Evolutionary conservation across 2,329 filamentous ascomycete genomes (phyloP).

Genomic region (Xylaria sp.): DNA sequence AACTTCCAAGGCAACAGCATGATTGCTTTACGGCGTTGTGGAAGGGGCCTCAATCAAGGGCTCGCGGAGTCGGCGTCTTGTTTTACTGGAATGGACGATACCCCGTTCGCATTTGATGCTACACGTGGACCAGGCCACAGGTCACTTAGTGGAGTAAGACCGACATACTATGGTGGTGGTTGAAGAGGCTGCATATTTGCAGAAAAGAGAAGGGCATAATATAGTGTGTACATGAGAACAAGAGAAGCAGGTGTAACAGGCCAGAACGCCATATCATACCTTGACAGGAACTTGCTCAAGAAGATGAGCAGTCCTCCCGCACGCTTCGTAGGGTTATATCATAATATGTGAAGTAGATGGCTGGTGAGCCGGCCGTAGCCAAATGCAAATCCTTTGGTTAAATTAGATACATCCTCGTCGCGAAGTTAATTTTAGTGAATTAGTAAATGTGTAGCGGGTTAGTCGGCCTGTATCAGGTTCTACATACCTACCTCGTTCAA

Average conservation of each 20-base stretch:
- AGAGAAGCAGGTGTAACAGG: conserved; percentile 15
- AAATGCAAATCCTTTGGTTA: conserved; percentile 22
- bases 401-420: background rate
- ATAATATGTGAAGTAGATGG: conserved; percentile 31
- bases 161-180: conserved; percentile 22
- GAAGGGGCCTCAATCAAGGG: conserved; percentile 27
- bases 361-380: conserved; percentile 33
- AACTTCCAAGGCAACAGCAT: conserved; percentile 19
- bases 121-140: conserved; percentile 29
- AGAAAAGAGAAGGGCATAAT: conserved; percentile 23
- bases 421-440: background rate
- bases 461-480: too few relatives aligned
- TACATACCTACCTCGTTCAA: too few relatives aligned
- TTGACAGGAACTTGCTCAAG: conserved; percentile 21
- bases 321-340: conserved; percentile 13
- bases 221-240: conserved; percentile 23
- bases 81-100: conserved; percentile 39
- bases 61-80: conserved; percentile 34
- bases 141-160: conserved; percentile 29
- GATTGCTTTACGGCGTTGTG: conserved; percentile 30
- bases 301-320: conserved; percentile 15
- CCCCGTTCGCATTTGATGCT: conserved; percentile 35
- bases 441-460: background rate
- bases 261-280: background rate
- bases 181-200: conserved; percentile 9